Evolutionary conservation across 2,329 filamentous ascomycete species (phyloP).

Genomic region (Trichoderma sp.): DNA sequence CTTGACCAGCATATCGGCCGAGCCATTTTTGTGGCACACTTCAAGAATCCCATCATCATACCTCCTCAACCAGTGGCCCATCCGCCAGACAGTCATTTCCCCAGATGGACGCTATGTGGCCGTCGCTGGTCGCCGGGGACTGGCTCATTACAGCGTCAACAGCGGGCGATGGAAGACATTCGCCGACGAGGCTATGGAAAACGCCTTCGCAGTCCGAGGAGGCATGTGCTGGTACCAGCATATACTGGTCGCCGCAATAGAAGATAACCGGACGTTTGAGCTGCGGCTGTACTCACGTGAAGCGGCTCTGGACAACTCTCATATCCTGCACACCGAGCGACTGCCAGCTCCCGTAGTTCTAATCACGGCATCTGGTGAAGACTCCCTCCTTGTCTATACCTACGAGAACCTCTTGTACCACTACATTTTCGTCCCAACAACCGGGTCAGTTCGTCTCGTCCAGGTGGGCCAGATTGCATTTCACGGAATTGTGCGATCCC

Average conservation of each 20-base stretch:
- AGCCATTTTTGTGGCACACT: slow-evolving; percentile 93
- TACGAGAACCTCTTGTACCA: slow-evolving; percentile 96
- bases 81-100: slow-evolving; percentile 81
- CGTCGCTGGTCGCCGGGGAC: slow-evolving; percentile 85
- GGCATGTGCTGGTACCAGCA: slow-evolving; percentile 99
- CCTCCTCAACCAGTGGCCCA: slow-evolving; percentile 89
- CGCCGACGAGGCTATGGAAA: slow-evolving; percentile 73
- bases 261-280: slow-evolving; percentile 76
- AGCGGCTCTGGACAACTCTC: slow-evolving; percentile 67
- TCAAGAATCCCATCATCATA: slow-evolving; percentile 82
- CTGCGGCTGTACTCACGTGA: slow-evolving; percentile 92
- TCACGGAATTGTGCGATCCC: slow-evolving; percentile 91
- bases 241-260: slow-evolving; percentile 89
- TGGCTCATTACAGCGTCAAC: slow-evolving; percentile 93
- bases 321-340: slow-evolving; percentile 71
- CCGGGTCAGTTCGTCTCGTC: slow-evolving; percentile 69
- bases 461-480: slow-evolving; percentile 98
- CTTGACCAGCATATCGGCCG: slow-evolving; percentile 84
- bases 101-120: slow-evolving; percentile 91
- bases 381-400: slow-evolving; percentile 93
- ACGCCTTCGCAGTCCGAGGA: slow-evolving; percentile 86
- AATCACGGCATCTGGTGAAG: slow-evolving; percentile 83
- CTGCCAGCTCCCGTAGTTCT: slow-evolving; percentile 86
- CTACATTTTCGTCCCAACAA: slow-evolving; percentile 76
- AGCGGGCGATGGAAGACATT: slow-evolving; percentile 97